Evolutionary conservation across 106 monocot genomes (phyloP), one percentile per base, ranked within the genome.

Genomic region (Apostasia ramifera): DNA sequence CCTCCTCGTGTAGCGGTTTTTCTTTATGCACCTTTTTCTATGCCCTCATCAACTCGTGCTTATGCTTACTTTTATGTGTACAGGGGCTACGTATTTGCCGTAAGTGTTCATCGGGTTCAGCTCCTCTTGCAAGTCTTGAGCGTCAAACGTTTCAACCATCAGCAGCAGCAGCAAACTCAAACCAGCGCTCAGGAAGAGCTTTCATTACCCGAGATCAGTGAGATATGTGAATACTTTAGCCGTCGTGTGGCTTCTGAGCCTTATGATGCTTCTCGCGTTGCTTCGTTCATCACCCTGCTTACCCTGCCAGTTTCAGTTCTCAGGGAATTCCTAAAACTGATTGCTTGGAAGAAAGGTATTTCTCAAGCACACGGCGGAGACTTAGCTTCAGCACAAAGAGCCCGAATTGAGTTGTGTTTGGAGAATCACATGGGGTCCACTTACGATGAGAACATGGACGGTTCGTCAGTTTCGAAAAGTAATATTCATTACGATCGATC

Each of bases 201-300:
- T 59, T 63, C 85, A 2, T 53, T 83, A 42, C 46, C 82, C 38
- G 98, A 99, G 78, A 99, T 85, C 38, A 88, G 55, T 50, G 98
- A 99, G 56, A 93, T 99, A 59, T 93, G 93, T 50, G 98, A 99
- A 13, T 99, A 99, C 61, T 99, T 99, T 49, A 93, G 93, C 78
- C 66, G 93, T 42, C 93, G 93, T 59, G 98, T 99, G 48, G 93
- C 93, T 39, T 93, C 98, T 38, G 93, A 99, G 72, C 98, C 98
- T 2, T 99, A 93, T 39, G 93, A 99, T 82, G 85, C 93, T 61
- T 99, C 98, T 53, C 81, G 98, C 53, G 93, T 99, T 70, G 93
- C 98, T 73, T 99, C 98, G 4, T 99, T 99, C 66, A 93, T 99
- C 77, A 99, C 93, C 15, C 87, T 99, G 66, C 84, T 99, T 59